These are phyloP conservation scores for Oryza punctata DNA, from an alignment of 176 grass and related monocot species.

Conservation along the genomic window DNA sequence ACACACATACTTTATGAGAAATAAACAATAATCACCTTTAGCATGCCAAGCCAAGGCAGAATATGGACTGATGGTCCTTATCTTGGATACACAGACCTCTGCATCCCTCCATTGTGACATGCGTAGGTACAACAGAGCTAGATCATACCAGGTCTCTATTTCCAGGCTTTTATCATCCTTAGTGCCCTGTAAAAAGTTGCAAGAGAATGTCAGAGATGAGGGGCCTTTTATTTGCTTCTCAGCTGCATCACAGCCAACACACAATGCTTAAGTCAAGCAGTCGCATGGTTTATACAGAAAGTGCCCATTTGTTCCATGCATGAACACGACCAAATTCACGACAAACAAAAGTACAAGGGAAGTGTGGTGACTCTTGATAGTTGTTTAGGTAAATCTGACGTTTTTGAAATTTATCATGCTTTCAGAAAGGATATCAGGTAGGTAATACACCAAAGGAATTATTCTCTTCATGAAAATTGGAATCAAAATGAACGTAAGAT, in stretches of 20 bases:
- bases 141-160: slow-evolving; percentile 90
- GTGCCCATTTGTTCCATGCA: neutral
- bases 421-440: neutral
- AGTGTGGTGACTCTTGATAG: neutral
- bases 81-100: slow-evolving; percentile 73
- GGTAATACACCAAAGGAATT: slow-evolving; percentile 4
- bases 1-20: neutral
- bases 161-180: slow-evolving; percentile 77
- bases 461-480: slow-evolving; percentile 1
- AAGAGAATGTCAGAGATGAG: slow-evolving; percentile 21
- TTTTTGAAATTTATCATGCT: neutral
- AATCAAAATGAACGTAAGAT: slow-evolving; percentile 18
- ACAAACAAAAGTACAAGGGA: slow-evolving; percentile 24
- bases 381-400: neutral
- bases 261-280: neutral
- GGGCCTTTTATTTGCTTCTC: slow-evolving; percentile 8
- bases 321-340: slow-evolving; percentile 10
- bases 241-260: neutral
- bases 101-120: slow-evolving; percentile 87
- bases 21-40: slow-evolving; percentile 59
- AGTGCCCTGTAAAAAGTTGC: slow-evolving; percentile 52
- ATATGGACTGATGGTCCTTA: slow-evolving; percentile 57
- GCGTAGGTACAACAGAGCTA: slow-evolving; percentile 80
- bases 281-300: slow-evolving; percentile 1
- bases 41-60: slow-evolving; percentile 78